These are phyloP conservation scores for Vigna mungo DNA, from an alignment of 306 rosid species.

Conservation along the genomic window DNA sequence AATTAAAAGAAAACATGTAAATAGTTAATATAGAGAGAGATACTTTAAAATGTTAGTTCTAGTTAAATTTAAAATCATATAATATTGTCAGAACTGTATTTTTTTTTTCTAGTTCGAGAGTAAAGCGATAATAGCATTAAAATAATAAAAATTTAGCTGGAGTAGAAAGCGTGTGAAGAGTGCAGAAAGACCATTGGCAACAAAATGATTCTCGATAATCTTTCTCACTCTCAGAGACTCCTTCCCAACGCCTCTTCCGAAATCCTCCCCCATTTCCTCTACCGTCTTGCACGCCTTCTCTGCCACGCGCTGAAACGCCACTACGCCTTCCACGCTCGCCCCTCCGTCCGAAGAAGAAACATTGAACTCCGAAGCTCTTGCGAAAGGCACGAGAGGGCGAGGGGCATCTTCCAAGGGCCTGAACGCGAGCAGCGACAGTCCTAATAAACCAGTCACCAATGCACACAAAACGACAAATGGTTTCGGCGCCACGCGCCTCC, in stretches of 20 bases:
- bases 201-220: slow-evolving; percentile 68
- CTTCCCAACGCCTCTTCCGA: slow-evolving; percentile 46
- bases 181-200: slow-evolving; percentile 58
- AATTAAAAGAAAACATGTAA: too few relatives aligned
- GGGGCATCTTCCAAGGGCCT: slow-evolving; percentile 55
- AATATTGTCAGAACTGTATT: too few relatives aligned
- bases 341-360: slow-evolving; percentile 30
- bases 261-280: slow-evolving; percentile 83
- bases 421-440: slow-evolving; percentile 58
- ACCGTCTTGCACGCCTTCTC: slow-evolving; percentile 74
- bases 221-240: slow-evolving; percentile 70
- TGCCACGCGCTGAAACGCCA: slow-evolving; percentile 5
- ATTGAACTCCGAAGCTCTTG: slow-evolving; percentile 22
- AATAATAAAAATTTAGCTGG: too few relatives aligned
- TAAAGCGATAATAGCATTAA: too few relatives aligned
- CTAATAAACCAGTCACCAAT: slow-evolving; percentile 50
- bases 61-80: too few relatives aligned
- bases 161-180: background rate
- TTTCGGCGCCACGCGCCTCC: slow-evolving; percentile 54
- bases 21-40: too few relatives aligned
- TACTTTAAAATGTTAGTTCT: too few relatives aligned
- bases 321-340: slow-evolving; percentile 35
- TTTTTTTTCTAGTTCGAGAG: too few relatives aligned
- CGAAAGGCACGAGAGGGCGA: slow-evolving; percentile 42
- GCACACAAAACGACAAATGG: slow-evolving; percentile 55